phyloP scores from a whole-genome alignment of 345 rosid genomes.

The Hypericum androsaemum region DNA sequence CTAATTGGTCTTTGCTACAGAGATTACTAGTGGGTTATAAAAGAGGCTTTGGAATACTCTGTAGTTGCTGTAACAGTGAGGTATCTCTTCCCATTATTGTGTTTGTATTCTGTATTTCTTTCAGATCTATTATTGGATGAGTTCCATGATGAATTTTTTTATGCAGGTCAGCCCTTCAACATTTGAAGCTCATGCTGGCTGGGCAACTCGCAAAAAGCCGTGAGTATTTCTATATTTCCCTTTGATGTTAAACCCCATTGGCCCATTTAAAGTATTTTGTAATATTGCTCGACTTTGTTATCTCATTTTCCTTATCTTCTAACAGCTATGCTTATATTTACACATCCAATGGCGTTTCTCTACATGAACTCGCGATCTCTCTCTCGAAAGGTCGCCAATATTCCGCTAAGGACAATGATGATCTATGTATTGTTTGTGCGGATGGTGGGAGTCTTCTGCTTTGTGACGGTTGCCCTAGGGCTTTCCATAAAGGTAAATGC shows the following conservation, averaged over 20 bases:
- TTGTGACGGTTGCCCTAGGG: constrained; percentile 97
- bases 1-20: constrained; percentile 33
- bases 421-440: constrained; percentile 78
- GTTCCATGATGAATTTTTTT: constrained; percentile 16
- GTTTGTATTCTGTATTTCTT: constrained; percentile 11
- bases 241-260: no score
- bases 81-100: constrained; percentile 26
- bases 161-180: constrained; percentile 80
- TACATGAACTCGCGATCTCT: constrained; percentile 88
- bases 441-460: constrained; percentile 94
- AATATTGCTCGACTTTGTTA: not conserved
- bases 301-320: not conserved
- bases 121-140: constrained; percentile 7
- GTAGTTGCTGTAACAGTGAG: constrained; percentile 74
- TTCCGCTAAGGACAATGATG: constrained; percentile 72
- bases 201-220: constrained; percentile 86
- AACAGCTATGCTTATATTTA: constrained; percentile 87
- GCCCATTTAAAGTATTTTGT: not conserved
- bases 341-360: constrained; percentile 95
- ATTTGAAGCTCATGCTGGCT: constrained; percentile 99
- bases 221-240: constrained; percentile 28
- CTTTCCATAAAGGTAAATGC: constrained; percentile 75
- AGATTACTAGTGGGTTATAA: constrained; percentile 78
- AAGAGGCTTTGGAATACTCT: constrained; percentile 68
- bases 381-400: constrained; percentile 61